Evolutionary conservation across 805 yeast species (phyloP), one percentile per base, ranked within the genome.

Genomic region (Starmerella cellae): DNA sequence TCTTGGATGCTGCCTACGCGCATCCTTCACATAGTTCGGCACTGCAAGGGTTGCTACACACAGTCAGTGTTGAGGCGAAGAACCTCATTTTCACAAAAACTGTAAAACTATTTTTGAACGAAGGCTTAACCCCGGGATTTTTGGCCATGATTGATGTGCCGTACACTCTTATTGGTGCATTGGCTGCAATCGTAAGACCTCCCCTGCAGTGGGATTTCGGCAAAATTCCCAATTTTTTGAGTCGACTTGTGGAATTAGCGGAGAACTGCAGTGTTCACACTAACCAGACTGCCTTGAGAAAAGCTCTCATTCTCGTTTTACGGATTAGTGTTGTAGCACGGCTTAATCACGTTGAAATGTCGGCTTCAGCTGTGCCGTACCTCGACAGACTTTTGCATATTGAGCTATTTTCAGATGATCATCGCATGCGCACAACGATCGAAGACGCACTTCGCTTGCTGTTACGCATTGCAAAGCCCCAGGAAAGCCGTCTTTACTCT

Each of bases 361-460:
- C 47, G 2, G 32, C 43, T 2, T 42, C 38, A 3, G 45, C 47
- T 1, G 29, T 37, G 20, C 45, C 47, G 13, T 35, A 18, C 18
- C 36, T 46, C 23, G 43, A 41, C 13, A 29, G 33, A 4, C 39
- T 46, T 14, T 35, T 37, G n/a, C 50, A 46, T 20, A 18, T 43
- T 14, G 45, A 44, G 23, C 38, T 38, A 13, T 46, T 46, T 31
- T 45, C 45, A 0, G 50, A 46, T 18, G 37, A 37, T 37, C 37
- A 32, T 21, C 30, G 30, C 6, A 37, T 41, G n/a, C 32, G 45
- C 26, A 45, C 43, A 4, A 29, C 43, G 17, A 36, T 50, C 8
- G 20, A 32, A 11, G 54, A 50, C 23, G 47, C 54, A 3, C 40
- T 50, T 3, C 48, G 47, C 19, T 29, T 47, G 4, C 27, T 46